Percentiles rank a stretch among this genome's conserved stretches.
These are phyloP conservation scores for Kalmusia sp. DNA, from an alignment of 2,329 filamentous ascomycete genomes.

Conservation along the genomic window DNA sequence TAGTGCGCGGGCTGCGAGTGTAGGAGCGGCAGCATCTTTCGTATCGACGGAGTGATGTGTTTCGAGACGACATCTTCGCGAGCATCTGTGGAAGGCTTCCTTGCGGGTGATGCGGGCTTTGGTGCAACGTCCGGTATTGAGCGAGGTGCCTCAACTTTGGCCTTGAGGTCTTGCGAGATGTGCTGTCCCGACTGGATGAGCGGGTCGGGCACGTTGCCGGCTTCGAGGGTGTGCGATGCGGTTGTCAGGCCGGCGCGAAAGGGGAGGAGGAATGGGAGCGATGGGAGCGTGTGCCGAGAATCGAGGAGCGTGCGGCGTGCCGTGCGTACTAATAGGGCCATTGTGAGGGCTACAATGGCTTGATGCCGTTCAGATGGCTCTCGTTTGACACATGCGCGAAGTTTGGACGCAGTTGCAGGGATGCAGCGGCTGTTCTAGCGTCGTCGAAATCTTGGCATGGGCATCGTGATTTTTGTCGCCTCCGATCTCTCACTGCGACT, in stretches of 20 bases:
- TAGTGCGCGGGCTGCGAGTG: conserved; percentile 78
- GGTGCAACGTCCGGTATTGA: conserved; percentile 22
- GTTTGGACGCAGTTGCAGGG: conserved; percentile 19
- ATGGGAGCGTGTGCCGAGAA: conserved; percentile 60
- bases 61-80: conserved; percentile 34
- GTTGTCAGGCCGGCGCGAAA: conserved; percentile 57
- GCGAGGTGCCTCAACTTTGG: conserved; percentile 26
- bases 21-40: conserved; percentile 72
- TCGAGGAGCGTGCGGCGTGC: conserved; percentile 70
- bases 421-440: conserved; percentile 23
- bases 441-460: conserved; percentile 21
- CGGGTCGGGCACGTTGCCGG: conserved; percentile 45
- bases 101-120: conserved; percentile 15
- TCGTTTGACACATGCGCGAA: conserved; percentile 17
- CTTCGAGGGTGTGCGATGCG: conserved; percentile 47
- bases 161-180: conserved; percentile 32
- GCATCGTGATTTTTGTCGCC: conserved; percentile 5
- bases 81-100: conserved; percentile 26
- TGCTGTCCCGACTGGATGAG: conserved; percentile 58
- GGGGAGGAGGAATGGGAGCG: conserved; percentile 59
- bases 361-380: conserved; percentile 11
- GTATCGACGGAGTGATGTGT: conserved; percentile 63
- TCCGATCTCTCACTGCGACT: conserved; percentile 10
- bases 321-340: conserved; percentile 57
- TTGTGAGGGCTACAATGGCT: conserved; percentile 29